Percentiles rank a stretch among this genome's conserved stretches.
Conservation (phyloP, 345 rosid genomes). For the Toxicodendron radicans region DNA sequence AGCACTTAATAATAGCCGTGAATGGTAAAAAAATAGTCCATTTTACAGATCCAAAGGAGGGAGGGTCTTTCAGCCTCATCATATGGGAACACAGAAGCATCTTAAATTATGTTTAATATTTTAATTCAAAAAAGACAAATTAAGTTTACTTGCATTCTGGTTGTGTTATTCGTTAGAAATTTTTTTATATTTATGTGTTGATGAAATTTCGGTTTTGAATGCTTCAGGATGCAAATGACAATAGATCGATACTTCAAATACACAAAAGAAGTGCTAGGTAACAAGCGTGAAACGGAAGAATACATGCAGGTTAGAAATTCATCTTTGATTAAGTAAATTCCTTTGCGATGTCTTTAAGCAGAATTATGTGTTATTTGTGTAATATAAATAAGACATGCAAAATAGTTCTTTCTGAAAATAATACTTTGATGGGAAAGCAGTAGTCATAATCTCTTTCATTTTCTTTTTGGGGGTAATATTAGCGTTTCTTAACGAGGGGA, state of each 20-base stretch:
- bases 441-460: no score
- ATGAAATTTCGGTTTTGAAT: constrained; percentile 13
- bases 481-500: neutral
- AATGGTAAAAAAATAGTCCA: neutral
- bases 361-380: no score
- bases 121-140: neutral
- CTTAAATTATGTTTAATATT: neutral
- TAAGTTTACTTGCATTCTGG: neutral
- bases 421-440: no score
- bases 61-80: neutral
- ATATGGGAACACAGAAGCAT: no score
- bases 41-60: neutral
- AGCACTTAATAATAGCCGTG: neutral
- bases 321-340: neutral
- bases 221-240: constrained; percentile 41
- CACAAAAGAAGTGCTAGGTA: constrained; percentile 27
- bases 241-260: constrained; percentile 42
- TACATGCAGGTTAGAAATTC: constrained; percentile 42
- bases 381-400: neutral
- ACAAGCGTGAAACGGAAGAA: constrained; percentile 26
- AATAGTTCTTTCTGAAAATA: neutral
- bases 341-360: neutral
- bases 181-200: neutral
- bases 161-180: neutral
- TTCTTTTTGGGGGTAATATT: no score